Base-by-base conservation (phyloP, 495 filamentous ascomycete species). In the Halenospora varia region DNA sequence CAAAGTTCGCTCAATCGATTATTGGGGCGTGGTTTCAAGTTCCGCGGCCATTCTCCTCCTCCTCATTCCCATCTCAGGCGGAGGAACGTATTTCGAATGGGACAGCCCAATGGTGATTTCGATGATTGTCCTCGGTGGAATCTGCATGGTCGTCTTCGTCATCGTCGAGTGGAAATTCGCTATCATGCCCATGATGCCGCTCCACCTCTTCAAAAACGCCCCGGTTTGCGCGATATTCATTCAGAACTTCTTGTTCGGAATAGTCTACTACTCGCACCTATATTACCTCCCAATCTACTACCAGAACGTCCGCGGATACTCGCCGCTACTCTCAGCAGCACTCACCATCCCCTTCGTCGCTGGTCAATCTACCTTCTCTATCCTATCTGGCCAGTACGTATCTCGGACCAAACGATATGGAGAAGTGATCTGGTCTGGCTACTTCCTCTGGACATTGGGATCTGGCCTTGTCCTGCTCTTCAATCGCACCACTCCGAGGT, bases 41-140 rank as follows among this genome's bases (percentile, higher is more conserved):
- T 77, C 76, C 0, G 72, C 77, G 26, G 80, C 74, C 0, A 75
- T 85, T 25, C 75, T 85, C 20, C 77, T 84, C 50, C 48, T 84
- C 18, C 69, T 86, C 45, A 83, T 86, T 57, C 83, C 84, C 15
- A 77, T 87, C 25, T 85, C 82, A 11, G 84, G 82, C 3, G 83
- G 81, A 22, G 83, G 84, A 0, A 77, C 77, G 3, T 81, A 80
- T 53, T 86, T 84, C 56, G 63, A 73, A 3, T 87, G 83, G 83
- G 62, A 77, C 49, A 84, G 82, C 2, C 70, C 81, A 0, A 74
- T 86, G 71, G 77, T 86, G 2, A 85, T 88, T 26, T 75, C 76
- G 45, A 84, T 87, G 80, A 73, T 88, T 25, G 65, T 68, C 1
- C 73, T 86, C 24, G 81, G 82, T 25, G 67, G 65, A 2, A 68